Evolutionary conservation across 2,329 filamentous ascomycete genomes (phyloP).

Genomic region (Sclerotiophoma versabilis): DNA sequence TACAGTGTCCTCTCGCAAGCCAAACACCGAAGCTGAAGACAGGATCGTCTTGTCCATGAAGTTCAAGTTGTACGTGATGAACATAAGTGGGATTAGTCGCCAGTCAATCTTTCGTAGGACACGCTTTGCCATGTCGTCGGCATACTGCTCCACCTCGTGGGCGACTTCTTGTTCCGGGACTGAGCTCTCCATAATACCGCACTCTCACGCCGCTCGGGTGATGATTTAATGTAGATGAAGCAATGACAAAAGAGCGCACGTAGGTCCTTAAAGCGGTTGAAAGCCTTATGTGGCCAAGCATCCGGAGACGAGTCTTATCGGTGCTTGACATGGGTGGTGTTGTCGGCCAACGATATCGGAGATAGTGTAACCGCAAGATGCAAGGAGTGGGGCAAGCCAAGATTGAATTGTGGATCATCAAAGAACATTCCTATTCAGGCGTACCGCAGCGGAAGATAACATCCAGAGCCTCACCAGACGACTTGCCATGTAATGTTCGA

Average conservation of each 20-base stretch:
- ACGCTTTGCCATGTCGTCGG: conserved; percentile 31
- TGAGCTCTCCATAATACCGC: conserved; percentile 4
- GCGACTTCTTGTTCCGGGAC: background rate
- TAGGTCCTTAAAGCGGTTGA: background rate
- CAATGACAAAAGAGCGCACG: background rate
- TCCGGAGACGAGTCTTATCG: conserved; percentile 15
- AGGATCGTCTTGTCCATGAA: conserved; percentile 67
- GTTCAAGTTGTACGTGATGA: conserved; percentile 65
- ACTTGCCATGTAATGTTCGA: conserved; percentile 39
- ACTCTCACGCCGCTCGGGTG: too few relatives aligned
- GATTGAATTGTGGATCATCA: conserved; percentile 2
- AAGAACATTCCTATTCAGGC: background rate
- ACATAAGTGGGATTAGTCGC: conserved; percentile 63
- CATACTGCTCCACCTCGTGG: background rate
- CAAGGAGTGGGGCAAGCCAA: conserved; percentile 11
- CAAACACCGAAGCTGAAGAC: conserved; percentile 63
- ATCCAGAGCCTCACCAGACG: conserved; percentile 28
- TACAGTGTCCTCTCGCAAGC: conserved; percentile 43
- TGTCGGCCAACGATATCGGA: conserved; percentile 17
- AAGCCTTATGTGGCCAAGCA: conserved; percentile 11
- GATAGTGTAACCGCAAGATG: conserved; percentile 5
- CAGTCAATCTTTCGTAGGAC: conserved; percentile 65
- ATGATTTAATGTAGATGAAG: background rate
- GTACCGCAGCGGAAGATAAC: background rate
- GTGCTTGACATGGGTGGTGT: background rate